These are phyloP conservation scores for Platanthera zijinensis DNA, from an alignment of 106 monocot species.

Conservation along the genomic window DNA sequence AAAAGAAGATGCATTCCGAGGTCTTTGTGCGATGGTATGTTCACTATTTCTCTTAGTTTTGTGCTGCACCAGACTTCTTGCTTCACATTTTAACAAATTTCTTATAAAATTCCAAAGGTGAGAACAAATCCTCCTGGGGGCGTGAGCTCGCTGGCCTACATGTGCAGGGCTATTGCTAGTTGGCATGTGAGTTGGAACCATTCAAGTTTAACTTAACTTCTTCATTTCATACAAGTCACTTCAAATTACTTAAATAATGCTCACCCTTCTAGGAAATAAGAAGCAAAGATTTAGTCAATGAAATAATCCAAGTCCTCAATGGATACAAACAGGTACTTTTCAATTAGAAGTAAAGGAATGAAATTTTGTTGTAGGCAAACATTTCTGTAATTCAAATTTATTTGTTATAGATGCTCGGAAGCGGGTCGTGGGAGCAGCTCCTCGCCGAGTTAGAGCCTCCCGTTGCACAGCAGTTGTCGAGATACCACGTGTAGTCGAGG, in stretches of 20 bases:
- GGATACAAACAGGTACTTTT: conserved; percentile 82
- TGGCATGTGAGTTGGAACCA: conserved; percentile 64
- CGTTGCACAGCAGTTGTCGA: conserved; percentile 35
- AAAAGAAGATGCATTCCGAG: conserved; percentile 95
- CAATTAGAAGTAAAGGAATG: background rate
- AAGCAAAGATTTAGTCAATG: conserved; percentile 68
- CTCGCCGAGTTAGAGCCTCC: conserved; percentile 41
- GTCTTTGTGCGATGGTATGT: conserved; percentile 86
- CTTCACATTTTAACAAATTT: conserved; percentile 1
- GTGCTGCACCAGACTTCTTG: background rate
- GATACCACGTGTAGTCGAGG: conserved; percentile 32
- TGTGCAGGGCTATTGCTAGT: conserved; percentile 87
- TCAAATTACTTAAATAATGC: background rate
- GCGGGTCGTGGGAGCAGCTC: conserved; percentile 51
- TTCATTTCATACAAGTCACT: background rate
- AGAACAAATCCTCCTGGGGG: conserved; percentile 77
- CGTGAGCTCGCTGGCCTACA: conserved; percentile 45
- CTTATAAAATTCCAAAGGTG: conserved; percentile 32
- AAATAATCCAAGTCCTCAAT: conserved; percentile 75
- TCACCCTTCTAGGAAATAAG: conserved; percentile 57
- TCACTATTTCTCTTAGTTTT: background rate
- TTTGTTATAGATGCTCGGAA: conserved; percentile 47
- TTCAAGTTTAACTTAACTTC: background rate
- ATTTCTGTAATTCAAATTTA: background rate
- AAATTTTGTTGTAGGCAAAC: background rate